Percentiles rank a stretch among this genome's conserved stretches.
Conservation (phyloP, 208 protist genomes). For the Endotrypanum monterogeii region DNA sequence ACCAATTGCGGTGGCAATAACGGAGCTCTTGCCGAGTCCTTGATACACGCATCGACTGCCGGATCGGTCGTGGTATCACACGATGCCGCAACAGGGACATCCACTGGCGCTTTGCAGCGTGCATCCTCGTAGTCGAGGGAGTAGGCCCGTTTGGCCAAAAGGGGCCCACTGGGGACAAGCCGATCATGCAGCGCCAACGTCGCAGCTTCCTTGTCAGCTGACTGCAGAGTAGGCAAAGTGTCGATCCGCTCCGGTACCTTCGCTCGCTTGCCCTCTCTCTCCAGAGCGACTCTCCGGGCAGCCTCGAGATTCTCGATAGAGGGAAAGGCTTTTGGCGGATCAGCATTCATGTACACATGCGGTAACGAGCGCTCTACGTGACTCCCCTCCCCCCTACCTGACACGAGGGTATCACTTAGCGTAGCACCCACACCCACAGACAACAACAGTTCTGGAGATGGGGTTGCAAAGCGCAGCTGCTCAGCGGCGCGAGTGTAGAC, state of each 20-base stretch:
- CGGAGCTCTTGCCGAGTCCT: neutral
- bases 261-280: neutral
- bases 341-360: slow-evolving; percentile 1
- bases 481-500: slow-evolving; percentile 26
- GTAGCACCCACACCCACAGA: neutral
- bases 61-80: neutral
- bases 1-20: neutral
- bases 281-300: neutral
- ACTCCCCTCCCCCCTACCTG: neutral
- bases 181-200: neutral
- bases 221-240: neutral
- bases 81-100: neutral
- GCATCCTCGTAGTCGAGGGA: neutral
- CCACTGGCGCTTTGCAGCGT: neutral
- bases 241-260: neutral
- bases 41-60: neutral
- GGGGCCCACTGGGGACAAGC: slow-evolving; percentile 5
- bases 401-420: neutral
- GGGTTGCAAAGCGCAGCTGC: slow-evolving; percentile 28
- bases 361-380: slow-evolving; percentile 3
- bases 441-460: slow-evolving; percentile 8
- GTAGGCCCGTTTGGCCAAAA: slow-evolving; percentile 3
- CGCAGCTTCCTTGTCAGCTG: neutral
- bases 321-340: slow-evolving; percentile 2
- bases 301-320: slow-evolving; percentile 14